These are phyloP conservation scores for Aspergillus nomiae DNA, from an alignment of 2,329 filamentous ascomycete species.

Conservation along the genomic window DNA sequence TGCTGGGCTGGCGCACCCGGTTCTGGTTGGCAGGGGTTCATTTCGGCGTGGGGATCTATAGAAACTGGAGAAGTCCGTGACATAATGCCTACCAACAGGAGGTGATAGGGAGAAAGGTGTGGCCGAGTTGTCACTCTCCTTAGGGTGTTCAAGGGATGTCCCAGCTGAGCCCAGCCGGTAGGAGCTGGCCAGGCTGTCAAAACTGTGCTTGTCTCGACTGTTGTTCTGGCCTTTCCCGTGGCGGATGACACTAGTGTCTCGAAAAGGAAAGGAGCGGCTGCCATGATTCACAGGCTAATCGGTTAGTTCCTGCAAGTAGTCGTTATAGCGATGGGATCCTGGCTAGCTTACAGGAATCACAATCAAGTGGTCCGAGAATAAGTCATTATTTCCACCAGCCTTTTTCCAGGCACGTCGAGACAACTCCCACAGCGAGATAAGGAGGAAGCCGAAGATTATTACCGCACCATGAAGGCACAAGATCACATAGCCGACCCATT, in stretches of 20 bases:
- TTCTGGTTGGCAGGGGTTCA: too few species aligned
- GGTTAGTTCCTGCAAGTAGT: not conserved
- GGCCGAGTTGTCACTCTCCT: not conserved
- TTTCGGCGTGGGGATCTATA: slow-evolving; percentile 2
- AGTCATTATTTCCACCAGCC: too few species aligned
- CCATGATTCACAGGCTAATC: not conserved
- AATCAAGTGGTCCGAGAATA: not conserved
- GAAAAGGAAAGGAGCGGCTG: not conserved
- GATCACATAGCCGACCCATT: slow-evolving; percentile 12
- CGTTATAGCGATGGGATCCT: not conserved
- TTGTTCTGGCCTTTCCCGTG: not conserved
- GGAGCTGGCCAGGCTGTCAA: not conserved
- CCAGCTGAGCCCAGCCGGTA: not conserved
- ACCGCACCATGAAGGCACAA: slow-evolving; percentile 7
- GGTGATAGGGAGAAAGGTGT: not conserved
- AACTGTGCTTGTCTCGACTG: not conserved
- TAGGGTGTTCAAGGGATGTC: not conserved
- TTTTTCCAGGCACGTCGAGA: not conserved
- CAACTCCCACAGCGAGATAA: slow-evolving; percentile 2
- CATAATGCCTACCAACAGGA: not conserved
- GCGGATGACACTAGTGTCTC: not conserved
- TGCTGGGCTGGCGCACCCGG: not conserved
- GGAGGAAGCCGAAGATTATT: slow-evolving; percentile 2
- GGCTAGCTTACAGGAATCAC: not conserved
- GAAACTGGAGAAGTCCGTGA: not conserved